Evolutionary conservation across 2,329 filamentous ascomycete species (phyloP), one percentile per base, ranked within the genome.

Genomic region (Pyrenophora tritici-repentis): DNA sequence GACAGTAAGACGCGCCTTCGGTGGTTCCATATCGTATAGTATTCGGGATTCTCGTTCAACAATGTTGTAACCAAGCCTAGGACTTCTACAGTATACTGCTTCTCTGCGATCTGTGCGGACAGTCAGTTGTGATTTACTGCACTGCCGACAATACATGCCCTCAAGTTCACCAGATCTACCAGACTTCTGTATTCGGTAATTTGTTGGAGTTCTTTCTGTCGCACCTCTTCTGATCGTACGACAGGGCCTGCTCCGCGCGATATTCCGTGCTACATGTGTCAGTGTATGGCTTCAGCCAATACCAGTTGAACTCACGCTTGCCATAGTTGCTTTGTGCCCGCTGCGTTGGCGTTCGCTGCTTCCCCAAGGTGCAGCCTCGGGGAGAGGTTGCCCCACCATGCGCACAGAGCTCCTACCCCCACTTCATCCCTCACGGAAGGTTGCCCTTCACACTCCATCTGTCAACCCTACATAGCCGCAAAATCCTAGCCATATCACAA

Each of bases 1-100:
- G 86, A 79, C 70, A 85, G 81, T 67, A 91, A 76, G 59, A 86
- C 84, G 58, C 85, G 81, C 63, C 94, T 87, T 70, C 94, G 87
- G 77, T 87, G 83, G 80, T 95, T 95, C 90, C 90, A 95, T 81
- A 91, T 83, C 49, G 90, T 93, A 77, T 94, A 94, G 79, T 92
- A 92, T 74, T 95, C 90, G 20, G 90, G 90, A 72, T 95, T 95
- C 65, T 87, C 82, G 39, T 81, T 82, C 46, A 93, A 81, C 37
- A 94, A 82, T 61, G 84, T 85, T n/a, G 87, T 86, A 29, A 87
- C 89, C 47, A 89, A 81, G 56, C 83, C 76, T 63, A 92, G 83
- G 34, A 85, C 82, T 48, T 84, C 79, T 47, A 77, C 62, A 35
- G 79, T 80, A 70, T 79, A 81, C 60, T 81, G 75, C 54, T 68